These are phyloP conservation scores for Boletus smithii DNA, from an alignment of 1,284 basidiomycete species.

Conservation along the genomic window DNA sequence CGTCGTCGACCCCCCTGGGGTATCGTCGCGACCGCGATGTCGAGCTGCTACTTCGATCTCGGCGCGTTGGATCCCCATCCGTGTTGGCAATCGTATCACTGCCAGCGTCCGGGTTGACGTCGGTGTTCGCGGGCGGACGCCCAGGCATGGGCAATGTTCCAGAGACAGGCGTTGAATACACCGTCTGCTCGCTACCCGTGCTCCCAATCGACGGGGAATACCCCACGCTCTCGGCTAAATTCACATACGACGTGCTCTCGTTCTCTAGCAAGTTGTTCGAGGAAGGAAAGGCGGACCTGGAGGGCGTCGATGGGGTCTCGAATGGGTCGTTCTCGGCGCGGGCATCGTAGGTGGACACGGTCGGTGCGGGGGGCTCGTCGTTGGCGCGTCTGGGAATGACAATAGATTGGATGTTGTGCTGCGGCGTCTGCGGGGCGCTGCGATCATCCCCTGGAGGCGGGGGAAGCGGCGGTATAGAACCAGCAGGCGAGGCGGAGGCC, in stretches of 20 bases:
- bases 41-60: slow-evolving; percentile 25
- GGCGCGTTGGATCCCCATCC: background rate
- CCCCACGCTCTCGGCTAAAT: background rate
- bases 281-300: slow-evolving; percentile 26
- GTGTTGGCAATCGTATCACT: background rate
- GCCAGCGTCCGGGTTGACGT: background rate
- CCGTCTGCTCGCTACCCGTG: slow-evolving; percentile 17
- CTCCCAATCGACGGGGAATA: slow-evolving; percentile 13
- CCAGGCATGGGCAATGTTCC: background rate
- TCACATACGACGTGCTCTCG: slow-evolving; percentile 3
- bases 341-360: slow-evolving; percentile 10
- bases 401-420: slow-evolving; percentile 19
- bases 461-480: slow-evolving; percentile 13
- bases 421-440: slow-evolving; percentile 5
- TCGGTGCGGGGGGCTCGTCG: slow-evolving; percentile 34
- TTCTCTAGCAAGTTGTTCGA: slow-evolving; percentile 16
- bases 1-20: slow-evolving; percentile 28
- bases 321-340: slow-evolving; percentile 23
- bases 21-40: slow-evolving; percentile 29
- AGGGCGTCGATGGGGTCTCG: slow-evolving; percentile 30
- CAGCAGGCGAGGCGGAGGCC: background rate
- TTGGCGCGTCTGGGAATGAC: slow-evolving; percentile 26
- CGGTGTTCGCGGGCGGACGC: slow-evolving; percentile 3
- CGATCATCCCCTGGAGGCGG: slow-evolving; percentile 18
- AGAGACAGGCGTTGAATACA: slow-evolving; percentile 21